Evolutionary conservation across 352 stramenopile species (phyloP).

Genomic region (Pythium dissotocum): DNA sequence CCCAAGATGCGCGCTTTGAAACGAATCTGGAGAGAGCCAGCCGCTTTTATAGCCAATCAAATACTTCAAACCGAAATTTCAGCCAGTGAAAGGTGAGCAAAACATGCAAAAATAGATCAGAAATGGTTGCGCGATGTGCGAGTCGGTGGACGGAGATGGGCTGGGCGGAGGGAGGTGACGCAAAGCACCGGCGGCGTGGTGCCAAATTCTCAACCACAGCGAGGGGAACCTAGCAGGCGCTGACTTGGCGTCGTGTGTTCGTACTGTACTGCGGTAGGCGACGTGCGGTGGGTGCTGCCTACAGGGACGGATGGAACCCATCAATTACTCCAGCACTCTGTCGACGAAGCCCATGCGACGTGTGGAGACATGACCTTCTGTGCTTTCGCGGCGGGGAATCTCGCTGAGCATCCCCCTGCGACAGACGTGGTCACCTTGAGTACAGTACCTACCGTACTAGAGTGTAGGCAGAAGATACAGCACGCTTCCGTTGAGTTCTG

Average conservation of each 20-base stretch:
- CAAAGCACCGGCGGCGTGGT: not conserved
- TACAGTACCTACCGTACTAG: no score
- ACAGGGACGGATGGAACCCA: no score
- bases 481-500: no score
- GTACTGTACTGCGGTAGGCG: no score
- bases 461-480: no score
- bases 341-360: not conserved
- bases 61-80: not conserved
- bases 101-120: constrained; percentile 8
- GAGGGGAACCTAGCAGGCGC: no score
- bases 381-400: not conserved
- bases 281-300: no score
- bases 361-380: not conserved
- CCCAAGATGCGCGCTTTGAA: constrained; percentile 25
- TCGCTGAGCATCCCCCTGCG: not conserved
- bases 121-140: not conserved
- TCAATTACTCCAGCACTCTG: no score
- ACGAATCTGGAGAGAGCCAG: constrained; percentile 31
- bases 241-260: no score
- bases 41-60: constrained; percentile 23
- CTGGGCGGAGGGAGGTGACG: constrained; percentile 4
- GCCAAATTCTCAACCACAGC: no score
- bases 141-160: constrained; percentile 8
- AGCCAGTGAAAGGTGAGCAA: not conserved
- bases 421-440: not conserved